phyloP scores from a whole-genome alignment of 441 rosid species.

The Cnidoscolus chayamansa region DNA sequence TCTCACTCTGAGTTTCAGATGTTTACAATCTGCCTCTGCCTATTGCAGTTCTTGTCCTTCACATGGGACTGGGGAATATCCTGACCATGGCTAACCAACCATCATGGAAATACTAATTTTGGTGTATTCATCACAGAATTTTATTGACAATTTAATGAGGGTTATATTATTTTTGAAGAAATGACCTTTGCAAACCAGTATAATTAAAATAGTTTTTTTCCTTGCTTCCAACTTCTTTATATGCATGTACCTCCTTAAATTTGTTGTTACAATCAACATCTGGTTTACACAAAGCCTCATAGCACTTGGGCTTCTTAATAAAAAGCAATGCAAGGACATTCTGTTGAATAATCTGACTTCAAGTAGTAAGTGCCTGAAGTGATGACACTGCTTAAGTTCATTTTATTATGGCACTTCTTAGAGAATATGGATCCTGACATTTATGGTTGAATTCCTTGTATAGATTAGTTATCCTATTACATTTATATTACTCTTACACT shows the following conservation, averaged over 20 bases:
- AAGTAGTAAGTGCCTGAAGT: background rate
- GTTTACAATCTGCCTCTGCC: background rate
- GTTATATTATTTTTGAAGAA: background rate
- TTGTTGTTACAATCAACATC: background rate
- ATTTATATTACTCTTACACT: background rate
- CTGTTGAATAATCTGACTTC: background rate
- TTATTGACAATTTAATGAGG: background rate
- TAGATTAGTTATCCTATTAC: slow-evolving; percentile 2
- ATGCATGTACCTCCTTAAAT: background rate
- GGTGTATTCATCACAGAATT: background rate
- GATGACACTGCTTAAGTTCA: slow-evolving; percentile 3
- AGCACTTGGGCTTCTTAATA: background rate
- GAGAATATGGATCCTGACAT: background rate
- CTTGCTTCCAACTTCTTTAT: background rate
- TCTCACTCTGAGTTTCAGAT: background rate
- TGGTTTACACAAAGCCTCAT: background rate
- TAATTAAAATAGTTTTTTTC: background rate
- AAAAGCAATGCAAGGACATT: background rate
- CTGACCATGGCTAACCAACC: background rate
- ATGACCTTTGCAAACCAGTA: background rate
- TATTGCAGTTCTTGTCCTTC: background rate
- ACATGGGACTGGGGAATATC: background rate
- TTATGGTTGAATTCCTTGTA: background rate
- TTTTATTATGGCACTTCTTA: background rate
- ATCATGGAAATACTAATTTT: background rate